These are phyloP conservation scores for Nemania diffusa DNA, from an alignment of 2,329 filamentous ascomycete genomes.

Conservation along the genomic window DNA sequence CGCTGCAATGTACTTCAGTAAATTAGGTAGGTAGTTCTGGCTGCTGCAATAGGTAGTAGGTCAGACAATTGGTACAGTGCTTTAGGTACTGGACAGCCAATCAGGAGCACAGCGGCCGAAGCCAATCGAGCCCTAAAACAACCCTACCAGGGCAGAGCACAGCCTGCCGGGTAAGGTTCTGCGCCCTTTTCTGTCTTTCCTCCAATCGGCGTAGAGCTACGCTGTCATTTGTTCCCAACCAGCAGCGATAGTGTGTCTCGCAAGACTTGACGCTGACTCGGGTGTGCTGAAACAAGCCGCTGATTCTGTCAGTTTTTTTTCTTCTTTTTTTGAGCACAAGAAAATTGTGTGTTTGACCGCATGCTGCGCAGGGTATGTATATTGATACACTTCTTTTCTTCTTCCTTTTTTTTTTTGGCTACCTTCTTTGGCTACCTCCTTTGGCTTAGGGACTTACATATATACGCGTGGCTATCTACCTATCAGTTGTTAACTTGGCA, in stretches of 20 bases:
- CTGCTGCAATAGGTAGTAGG: conserved; percentile 1
- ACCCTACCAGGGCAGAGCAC: not conserved
- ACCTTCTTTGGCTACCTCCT: not conserved
- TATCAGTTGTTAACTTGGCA: not conserved
- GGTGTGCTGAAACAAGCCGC: not conserved
- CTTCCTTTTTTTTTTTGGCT: not conserved
- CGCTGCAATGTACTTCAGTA: conserved; percentile 18
- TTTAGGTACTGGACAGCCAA: not conserved
- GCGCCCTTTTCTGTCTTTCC: conserved; percentile 1
- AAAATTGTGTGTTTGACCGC: not conserved
- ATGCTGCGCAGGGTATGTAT: not conserved
- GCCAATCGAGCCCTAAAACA: conserved; percentile 9
- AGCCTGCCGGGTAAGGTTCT: conserved; percentile 2
- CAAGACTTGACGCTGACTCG: not conserved
- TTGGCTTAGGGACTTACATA: not conserved
- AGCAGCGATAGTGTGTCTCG: not conserved
- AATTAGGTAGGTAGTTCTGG: not conserved
- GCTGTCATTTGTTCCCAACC: conserved; percentile 20
- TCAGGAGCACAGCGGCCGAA: conserved; percentile 1
- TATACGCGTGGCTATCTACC: no score
- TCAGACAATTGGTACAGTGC: conserved; percentile 2
- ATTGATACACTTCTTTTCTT: not conserved
- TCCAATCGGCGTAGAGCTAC: not conserved
- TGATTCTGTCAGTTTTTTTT: conserved; percentile 1
- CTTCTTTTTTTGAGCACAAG: not conserved